Base-by-base conservation (phyloP, 768 basidiomycete species). In the Lentinula raphanica region DNA sequence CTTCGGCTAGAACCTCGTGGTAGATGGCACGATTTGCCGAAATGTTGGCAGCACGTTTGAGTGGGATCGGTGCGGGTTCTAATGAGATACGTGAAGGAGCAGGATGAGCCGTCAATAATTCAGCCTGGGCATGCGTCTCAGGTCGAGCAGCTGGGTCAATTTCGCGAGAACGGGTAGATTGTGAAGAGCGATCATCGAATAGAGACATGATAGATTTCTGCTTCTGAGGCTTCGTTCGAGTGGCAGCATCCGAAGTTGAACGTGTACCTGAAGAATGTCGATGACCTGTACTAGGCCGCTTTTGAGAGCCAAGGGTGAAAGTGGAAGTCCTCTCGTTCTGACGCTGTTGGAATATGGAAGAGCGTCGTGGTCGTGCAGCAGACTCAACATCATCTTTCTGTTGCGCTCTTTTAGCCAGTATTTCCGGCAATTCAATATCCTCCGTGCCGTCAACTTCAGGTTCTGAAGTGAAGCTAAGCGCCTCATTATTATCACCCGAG, bases 1-100 rank as follows among this genome's bases (percentile, higher is more conserved):
- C 88, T 67, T 91, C 88, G 38, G 82, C 86, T 39, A 88, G 75
- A 40, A 87, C 82, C 63, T 90, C 88, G 46, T 81, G 79, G 51
- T 80, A 75, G 40, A 90, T 85, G 9, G 87, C 88, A 59, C 85
- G 78, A 8, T 80, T 79, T 3, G 83, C 74, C 15, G 84, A 78
- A n/a, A 87, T 71, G 59, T 76, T 80, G 21, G 69, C 71, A 42
- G 69, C 66, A 51, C 72, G 72, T 50, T 67, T 62, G 49, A 57
- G 60, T 23, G 17, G 60, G 38, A 66, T 66, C 29, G 64, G 63
- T 29, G 64, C 62, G 27, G 61, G 60, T 29, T 66, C 60, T 39
- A 74, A 56, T 7, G 79, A 75, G 53, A 76, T 38, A n/a, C 64
- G 69, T n/a, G 76, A 76, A 19, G 65, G 58, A 29, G 75, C 72